These are phyloP conservation scores for Coffea eugenioides DNA, from an alignment of 257 asterid species.

Conservation along the genomic window DNA sequence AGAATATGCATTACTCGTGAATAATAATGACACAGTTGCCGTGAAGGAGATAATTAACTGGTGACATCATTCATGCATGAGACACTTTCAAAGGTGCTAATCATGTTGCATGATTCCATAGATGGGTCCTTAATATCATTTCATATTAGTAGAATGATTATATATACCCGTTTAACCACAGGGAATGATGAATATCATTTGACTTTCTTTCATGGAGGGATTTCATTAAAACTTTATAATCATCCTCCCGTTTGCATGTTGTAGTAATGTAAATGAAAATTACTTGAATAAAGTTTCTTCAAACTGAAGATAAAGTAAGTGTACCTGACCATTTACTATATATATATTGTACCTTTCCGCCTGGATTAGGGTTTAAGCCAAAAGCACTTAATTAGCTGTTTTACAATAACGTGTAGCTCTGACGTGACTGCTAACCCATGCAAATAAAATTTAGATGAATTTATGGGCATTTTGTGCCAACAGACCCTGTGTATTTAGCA, in stretches of 20 bases:
- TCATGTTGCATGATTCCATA: constrained; percentile 11
- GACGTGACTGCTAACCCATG: no score
- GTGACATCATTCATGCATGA: not conserved
- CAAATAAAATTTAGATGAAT: no score
- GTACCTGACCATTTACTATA: not conserved
- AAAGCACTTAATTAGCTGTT: not conserved
- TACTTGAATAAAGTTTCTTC: not conserved
- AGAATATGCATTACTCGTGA: not conserved
- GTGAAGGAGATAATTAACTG: not conserved
- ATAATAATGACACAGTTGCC: not conserved
- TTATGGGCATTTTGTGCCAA: no score
- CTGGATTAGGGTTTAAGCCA: not conserved
- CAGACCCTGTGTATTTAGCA: no score
- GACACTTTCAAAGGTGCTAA: not conserved
- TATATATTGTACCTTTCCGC: no score
- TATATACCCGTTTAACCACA: not conserved
- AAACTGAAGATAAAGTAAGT: not conserved
- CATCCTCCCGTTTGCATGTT: not conserved
- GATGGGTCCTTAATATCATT: constrained; percentile 13
- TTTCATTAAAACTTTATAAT: not conserved
- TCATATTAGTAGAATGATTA: constrained; percentile 4
- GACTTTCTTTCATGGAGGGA: not conserved
- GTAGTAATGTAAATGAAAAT: not conserved
- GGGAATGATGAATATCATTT: not conserved
- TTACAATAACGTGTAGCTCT: no score